phyloP scores from a whole-genome alignment of 1,284 basidiomycete genomes.

The Apiotrichum laibachii region DNA sequence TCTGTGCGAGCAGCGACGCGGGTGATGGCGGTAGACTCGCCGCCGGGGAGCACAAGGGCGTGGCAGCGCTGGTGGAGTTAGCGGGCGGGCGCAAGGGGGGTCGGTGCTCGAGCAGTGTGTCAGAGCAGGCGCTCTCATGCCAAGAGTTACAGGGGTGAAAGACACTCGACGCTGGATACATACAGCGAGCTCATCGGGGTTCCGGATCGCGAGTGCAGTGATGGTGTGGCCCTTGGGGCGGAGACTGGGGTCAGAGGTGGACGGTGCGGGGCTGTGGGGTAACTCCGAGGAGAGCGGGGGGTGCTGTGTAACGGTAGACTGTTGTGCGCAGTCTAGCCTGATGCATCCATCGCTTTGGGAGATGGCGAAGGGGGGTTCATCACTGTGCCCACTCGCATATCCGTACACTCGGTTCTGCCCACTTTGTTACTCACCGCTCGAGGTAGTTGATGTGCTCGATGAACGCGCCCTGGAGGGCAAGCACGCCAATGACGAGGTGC shows the following conservation, averaged over 20 bases:
- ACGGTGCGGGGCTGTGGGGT: background rate
- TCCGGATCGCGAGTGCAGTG: conserved; percentile 62
- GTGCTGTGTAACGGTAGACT: background rate
- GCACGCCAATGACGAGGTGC: conserved; percentile 18
- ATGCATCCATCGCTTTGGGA: no score
- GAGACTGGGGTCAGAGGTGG: conserved; percentile 21
- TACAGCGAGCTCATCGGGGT: conserved; percentile 65
- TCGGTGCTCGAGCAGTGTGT: conserved; percentile 58
- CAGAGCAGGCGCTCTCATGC: background rate
- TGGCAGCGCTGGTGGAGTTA: conserved; percentile 58
- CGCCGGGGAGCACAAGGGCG: conserved; percentile 83
- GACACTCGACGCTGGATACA: conserved; percentile 11
- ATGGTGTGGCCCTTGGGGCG: conserved; percentile 28
- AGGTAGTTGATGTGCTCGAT: conserved; percentile 66
- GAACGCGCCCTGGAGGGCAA: conserved; percentile 89
- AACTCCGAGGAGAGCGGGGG: background rate
- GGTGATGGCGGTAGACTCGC: conserved; percentile 91
- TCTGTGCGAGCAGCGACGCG: conserved; percentile 73
- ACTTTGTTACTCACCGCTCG: conserved; percentile 30
- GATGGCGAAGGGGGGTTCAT: no score
- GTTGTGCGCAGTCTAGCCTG: no score
- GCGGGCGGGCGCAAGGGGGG: conserved; percentile 56
- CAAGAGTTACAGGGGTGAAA: background rate
- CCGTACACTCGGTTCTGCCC: background rate
- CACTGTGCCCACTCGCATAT: no score